Evolutionary conservation across 2,329 filamentous ascomycete genomes (phyloP), one percentile per base, ranked within the genome.

Genomic region (Fusarium pilosicola): DNA sequence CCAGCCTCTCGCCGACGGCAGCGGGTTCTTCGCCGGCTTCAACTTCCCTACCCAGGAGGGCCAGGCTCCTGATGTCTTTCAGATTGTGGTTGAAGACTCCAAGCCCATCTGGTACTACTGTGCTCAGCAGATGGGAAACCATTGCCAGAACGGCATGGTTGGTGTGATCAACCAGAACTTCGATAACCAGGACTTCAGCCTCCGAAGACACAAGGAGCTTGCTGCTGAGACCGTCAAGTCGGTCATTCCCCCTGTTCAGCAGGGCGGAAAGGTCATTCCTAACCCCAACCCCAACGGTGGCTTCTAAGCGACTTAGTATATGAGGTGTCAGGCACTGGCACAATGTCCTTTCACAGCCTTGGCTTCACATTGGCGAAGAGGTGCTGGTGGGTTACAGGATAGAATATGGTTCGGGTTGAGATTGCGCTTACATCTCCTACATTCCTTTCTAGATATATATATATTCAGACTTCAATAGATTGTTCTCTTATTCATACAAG

Each of bases 141-240:
- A 88, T 76, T 88, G 86, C 83, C 82, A 85, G 72, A 81, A 77
- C 17, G 85, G 85, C 68, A 88, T 88, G 86, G 81, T 83, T 7
- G 85, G 83, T 20, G 83, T 85, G 45, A 84, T 88, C 80, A 88
- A 88, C 79, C 85, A 86, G 78, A 81, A 83, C 77, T 84, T 85
- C n/a, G 72, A 79, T 32, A 79, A 76, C 75, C 75, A 78, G 67
- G 81, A 81, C 54, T 78, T 81, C 68, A 85, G 81, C 51, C 81
- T 86, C 24, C 68, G 78, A 20, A 78, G 77, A 30, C 81, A 85
- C 78, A 81, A 79, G 74, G 77, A 79, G 22, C 73, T 81, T 4
- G 84, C 85, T 14, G 81, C 80, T 24, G 51, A 63, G 20, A 81
- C 81, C 18, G 74, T 62, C 11, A 62, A 71, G 6, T 80, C 82